phyloP scores from a whole-genome alignment of 1,284 basidiomycete genomes.

The Sporisorium reilianum region DNA sequence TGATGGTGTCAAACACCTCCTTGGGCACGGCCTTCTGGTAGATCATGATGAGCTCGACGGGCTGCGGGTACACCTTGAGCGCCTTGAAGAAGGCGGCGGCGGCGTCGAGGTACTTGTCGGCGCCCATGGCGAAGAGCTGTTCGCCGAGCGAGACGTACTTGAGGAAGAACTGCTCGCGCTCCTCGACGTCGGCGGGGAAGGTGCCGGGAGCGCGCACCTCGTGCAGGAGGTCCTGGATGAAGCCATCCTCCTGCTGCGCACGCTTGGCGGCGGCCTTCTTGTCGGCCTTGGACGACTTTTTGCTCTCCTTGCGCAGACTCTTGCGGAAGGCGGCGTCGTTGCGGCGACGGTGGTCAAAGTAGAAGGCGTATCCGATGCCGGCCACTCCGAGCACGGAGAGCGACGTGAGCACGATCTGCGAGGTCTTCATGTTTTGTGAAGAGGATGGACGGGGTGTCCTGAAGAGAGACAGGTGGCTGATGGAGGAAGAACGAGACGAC shows the following conservation, averaged over 20 bases:
- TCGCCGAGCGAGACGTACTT: constrained; percentile 88
- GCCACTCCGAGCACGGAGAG: constrained; percentile 56
- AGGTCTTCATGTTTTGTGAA: constrained; percentile 53
- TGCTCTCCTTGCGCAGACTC: constrained; percentile 81
- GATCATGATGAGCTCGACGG: constrained; percentile 81
- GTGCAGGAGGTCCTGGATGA: constrained; percentile 56
- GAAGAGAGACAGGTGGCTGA: not conserved
- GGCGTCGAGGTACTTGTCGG: constrained; percentile 72
- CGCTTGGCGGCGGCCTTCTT: constrained; percentile 70
- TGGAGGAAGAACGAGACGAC: not conserved
- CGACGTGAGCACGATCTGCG: constrained; percentile 47
- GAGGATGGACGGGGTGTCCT: too few species aligned
- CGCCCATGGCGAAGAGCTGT: constrained; percentile 82
- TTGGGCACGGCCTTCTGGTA: constrained; percentile 92
- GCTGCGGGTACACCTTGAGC: constrained; percentile 91
- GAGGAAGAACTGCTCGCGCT: constrained; percentile 79
- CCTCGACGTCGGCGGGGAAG: constrained; percentile 77
- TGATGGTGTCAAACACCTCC: constrained; percentile 87
- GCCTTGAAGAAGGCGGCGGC: constrained; percentile 93
- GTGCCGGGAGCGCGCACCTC: constrained; percentile 53
- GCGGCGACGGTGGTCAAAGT: constrained; percentile 94
- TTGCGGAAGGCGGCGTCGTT: constrained; percentile 89
- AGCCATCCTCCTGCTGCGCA: constrained; percentile 50
- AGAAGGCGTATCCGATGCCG: constrained; percentile 71
- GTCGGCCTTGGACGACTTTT: constrained; percentile 75